phyloP scores from a whole-genome alignment of 352 stramenopile genomes.

The Phytophthora foliorum region DNA sequence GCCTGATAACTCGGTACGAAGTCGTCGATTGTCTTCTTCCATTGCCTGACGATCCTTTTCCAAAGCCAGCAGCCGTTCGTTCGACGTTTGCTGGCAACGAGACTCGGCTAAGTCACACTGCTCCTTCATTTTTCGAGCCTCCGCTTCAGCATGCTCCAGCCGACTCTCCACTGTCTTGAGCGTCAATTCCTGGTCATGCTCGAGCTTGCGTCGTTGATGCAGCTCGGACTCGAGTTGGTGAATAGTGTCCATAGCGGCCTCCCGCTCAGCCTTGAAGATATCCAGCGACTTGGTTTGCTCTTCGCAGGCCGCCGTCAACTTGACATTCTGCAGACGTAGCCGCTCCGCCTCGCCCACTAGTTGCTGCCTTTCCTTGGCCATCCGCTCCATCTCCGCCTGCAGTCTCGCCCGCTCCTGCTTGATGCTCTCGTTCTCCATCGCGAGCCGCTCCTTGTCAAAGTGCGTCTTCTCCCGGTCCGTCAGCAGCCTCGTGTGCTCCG shows the following conservation, averaged over 20 bases:
- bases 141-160: slow-evolving; percentile 51
- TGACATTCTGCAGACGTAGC: slow-evolving; percentile 64
- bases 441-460: slow-evolving; percentile 68
- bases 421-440: slow-evolving; percentile 53
- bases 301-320: slow-evolving; percentile 60
- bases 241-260: slow-evolving; percentile 51
- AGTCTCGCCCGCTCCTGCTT: slow-evolving; percentile 60
- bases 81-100: slow-evolving; percentile 57
- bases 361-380: slow-evolving; percentile 59
- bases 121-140: slow-evolving; percentile 50
- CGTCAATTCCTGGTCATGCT: slow-evolving; percentile 50
- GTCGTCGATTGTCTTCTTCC: slow-evolving; percentile 64
- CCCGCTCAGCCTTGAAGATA: slow-evolving; percentile 53
- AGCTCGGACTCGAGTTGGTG: slow-evolving; percentile 59
- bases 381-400: slow-evolving; percentile 59
- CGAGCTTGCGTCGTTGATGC: slow-evolving; percentile 49
- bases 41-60: slow-evolving; percentile 63
- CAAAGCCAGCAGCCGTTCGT: slow-evolving; percentile 62
- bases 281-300: slow-evolving; percentile 66
- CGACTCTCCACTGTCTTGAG: slow-evolving; percentile 57
- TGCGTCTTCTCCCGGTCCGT: slow-evolving; percentile 64
- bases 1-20: slow-evolving; percentile 53
- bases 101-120: slow-evolving; percentile 50
- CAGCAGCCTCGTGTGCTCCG: slow-evolving; percentile 55
- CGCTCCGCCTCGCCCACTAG: slow-evolving; percentile 50